Conservation (phyloP, 352 stramenopile species). For the Phytophthora tubulina region DNA sequence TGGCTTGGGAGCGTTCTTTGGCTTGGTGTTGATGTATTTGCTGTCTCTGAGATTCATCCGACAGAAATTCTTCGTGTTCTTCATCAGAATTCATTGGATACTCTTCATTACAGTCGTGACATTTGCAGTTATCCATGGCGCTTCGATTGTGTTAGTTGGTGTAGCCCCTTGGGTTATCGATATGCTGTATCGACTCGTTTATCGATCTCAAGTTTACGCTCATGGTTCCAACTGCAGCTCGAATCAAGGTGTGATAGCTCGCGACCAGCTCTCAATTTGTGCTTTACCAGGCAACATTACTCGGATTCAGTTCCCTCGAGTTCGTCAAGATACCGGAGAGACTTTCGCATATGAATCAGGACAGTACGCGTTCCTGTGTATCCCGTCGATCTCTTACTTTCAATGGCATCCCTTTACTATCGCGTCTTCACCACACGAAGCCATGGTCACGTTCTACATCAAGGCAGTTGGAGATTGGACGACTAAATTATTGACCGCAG, state of each 20-base stretch:
- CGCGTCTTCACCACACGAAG: conserved; percentile 75
- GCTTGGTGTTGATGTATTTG: conserved; percentile 45
- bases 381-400: conserved; percentile 68
- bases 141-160: conserved; percentile 43
- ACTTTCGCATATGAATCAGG: conserved; percentile 55
- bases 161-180: conserved; percentile 50
- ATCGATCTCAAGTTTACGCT: conserved; percentile 39
- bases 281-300: conserved; percentile 50
- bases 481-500: conserved; percentile 50
- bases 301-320: conserved; percentile 56
- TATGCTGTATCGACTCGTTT: conserved; percentile 49
- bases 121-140: conserved; percentile 54
- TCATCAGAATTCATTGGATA: conserved; percentile 59
- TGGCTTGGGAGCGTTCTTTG: conserved; percentile 39
- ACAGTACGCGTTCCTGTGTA: conserved; percentile 86
- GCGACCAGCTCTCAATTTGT: conserved; percentile 40
- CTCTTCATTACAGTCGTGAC: conserved; percentile 57
- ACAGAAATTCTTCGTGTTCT: conserved; percentile 64
- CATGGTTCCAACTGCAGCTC: conserved; percentile 27
- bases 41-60: conserved; percentile 52
- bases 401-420: conserved; percentile 94
- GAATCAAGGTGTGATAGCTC: conserved; percentile 39
- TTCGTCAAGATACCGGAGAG: conserved; percentile 47
- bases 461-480: conserved; percentile 75
- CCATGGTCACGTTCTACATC: conserved; percentile 77